Conservation (phyloP, 2,329 filamentous ascomycete genomes). For the Pseudopithomyces chartarum region DNA sequence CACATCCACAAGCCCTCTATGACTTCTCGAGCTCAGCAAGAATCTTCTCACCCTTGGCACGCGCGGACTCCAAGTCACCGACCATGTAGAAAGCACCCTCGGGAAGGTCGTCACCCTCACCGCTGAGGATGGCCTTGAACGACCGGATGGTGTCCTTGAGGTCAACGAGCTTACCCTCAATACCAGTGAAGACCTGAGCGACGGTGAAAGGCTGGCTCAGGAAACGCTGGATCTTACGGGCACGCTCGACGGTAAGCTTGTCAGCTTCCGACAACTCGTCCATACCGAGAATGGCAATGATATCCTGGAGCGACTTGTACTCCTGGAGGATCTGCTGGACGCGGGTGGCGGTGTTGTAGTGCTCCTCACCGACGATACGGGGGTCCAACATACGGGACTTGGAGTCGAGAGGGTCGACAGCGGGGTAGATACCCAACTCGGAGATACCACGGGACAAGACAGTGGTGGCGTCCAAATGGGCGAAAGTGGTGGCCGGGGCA, state of each 20-base stretch:
- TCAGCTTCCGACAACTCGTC: slow-evolving; percentile 98
- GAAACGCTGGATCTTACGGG: slow-evolving; percentile 99
- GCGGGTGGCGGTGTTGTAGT: slow-evolving; percentile 92
- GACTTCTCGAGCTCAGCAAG: slow-evolving; percentile 81
- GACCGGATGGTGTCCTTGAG: slow-evolving; percentile 97
- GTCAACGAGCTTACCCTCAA: slow-evolving; percentile 96
- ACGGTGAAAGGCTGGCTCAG: slow-evolving; percentile 98
- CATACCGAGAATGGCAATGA: slow-evolving; percentile 99
- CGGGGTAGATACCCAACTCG: slow-evolving; percentile 99
- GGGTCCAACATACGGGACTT: slow-evolving; percentile 99
- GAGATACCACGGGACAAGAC: slow-evolving; percentile 99
- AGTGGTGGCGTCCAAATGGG: slow-evolving; percentile 99
- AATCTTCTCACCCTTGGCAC: slow-evolving; percentile 99
- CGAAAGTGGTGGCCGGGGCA: slow-evolving; percentile 98
- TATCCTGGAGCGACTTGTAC: slow-evolving; percentile 99
- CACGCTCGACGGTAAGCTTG: slow-evolving; percentile 99
- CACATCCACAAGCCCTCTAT: slow-evolving; percentile 38
- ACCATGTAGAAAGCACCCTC: slow-evolving; percentile 98
- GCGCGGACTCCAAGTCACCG: slow-evolving; percentile 90
- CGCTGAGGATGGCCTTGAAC: slow-evolving; percentile 96
- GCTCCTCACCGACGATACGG: slow-evolving; percentile 96
- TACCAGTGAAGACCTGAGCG: slow-evolving; percentile 83
- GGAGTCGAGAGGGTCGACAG: slow-evolving; percentile 98
- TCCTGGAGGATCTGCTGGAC: slow-evolving; percentile 99
- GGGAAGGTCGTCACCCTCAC: slow-evolving; percentile 94